Base-by-base conservation (phyloP, 805 yeast genomes). In the Vanderwaltozyma polyspora region DNA sequence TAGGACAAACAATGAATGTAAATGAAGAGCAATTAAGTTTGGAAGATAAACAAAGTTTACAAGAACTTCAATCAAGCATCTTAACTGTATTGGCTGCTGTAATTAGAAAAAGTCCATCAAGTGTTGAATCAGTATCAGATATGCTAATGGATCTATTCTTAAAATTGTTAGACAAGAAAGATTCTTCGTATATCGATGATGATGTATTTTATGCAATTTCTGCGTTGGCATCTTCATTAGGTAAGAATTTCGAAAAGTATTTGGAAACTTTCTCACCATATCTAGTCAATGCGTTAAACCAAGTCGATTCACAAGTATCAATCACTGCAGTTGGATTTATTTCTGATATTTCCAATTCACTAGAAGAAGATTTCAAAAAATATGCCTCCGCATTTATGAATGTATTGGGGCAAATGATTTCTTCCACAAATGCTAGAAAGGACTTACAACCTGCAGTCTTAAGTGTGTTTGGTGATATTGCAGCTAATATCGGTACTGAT, bases 391-490 rank as follows among this genome's bases (percentile, higher is more conserved):
- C 79, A 3, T 71, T 89, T 52, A 86, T 91, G 94, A 72, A 73
- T 33, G 79, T 80, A 31, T 69, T 91, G 52, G 89, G 94, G 35
- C 68, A 70, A 32, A 74, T 76, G 51, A 67, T 91, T 42, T 74
- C 79, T 38, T 72, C 72, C 48, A 67, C 70, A 28, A 72, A 70
- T 37, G 76, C 84, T 14, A 79, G 79, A 53, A 73, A 83, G 39
- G 95, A 85, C 42, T 68, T 89, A 45, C 78, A 83, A 57, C 95
- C 96, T 13, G 70, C 84, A 16, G 84, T 89, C 19, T 64, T 91
- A 45, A 83, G 96, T 10, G 85, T 94, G 50, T 84, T 91, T 57
- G 98, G 98, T 43, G 98, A 91, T 59, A 74, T 91, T 50, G 96
- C 97, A 4, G 73, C 94, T 1, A 77, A 91, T 11, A 75, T 87